Percentiles rank a stretch among this genome's conserved stretches.
Evolutionary conservation across 164 flowering plant species (phyloP).

Genomic region (Umbilicus rupestris): DNA sequence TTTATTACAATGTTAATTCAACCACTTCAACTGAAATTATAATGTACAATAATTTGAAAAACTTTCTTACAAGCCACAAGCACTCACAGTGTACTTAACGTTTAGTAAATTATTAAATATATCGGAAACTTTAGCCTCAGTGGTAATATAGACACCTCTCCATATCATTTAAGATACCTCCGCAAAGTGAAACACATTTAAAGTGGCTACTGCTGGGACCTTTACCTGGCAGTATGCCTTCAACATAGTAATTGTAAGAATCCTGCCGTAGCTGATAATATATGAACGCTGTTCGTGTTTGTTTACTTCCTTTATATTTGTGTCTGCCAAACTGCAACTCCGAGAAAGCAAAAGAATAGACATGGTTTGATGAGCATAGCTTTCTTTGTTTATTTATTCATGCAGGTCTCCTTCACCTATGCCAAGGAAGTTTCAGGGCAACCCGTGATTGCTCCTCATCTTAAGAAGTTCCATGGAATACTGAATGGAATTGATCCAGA

Average conservation of each 20-base stretch:
- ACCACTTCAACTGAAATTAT: neutral
- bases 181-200: neutral
- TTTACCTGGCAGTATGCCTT: neutral
- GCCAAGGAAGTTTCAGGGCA: conserved; percentile 77
- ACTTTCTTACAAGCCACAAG: neutral
- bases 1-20: neutral
- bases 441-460: conserved; percentile 73
- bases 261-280: neutral
- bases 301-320: neutral
- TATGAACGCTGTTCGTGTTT: neutral
- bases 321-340: neutral
- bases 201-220: neutral
- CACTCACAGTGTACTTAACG: neutral
- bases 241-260: neutral
- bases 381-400: neutral
- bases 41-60: neutral
- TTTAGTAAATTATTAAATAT: neutral
- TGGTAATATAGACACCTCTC: neutral
- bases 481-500: conserved; percentile 95
- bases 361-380: neutral
- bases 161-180: neutral
- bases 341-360: neutral
- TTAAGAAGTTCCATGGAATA: conserved; percentile 85
- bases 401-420: conserved; percentile 82
- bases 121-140: neutral